A percentile compares a stretch with the other conserved stretches of the same genome.
phyloP scores from a whole-genome alignment of 495 filamentous ascomycete genomes.

The Pyrenula massariospora region DNA sequence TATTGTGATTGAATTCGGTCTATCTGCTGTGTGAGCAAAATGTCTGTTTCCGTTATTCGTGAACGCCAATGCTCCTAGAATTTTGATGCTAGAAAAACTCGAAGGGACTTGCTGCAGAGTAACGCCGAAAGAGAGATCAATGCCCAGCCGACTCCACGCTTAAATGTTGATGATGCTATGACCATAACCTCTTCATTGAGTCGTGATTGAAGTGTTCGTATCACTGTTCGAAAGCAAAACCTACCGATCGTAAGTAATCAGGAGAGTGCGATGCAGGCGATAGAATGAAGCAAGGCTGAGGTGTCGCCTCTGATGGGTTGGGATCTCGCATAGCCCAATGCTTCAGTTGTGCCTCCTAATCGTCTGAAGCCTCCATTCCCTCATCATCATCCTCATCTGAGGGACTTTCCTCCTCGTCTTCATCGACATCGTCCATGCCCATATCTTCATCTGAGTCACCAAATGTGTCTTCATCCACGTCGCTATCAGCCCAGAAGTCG shows the following conservation, averaged over 20 bases:
- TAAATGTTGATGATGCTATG: neutral
- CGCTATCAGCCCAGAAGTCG: slow-evolving; percentile 76
- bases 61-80: neutral
- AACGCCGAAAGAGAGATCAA: neutral
- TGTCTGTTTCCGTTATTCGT: too few relatives aligned
- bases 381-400: slow-evolving; percentile 5
- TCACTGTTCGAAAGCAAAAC: too few relatives aligned
- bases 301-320: too few relatives aligned
- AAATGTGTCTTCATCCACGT: slow-evolving; percentile 66
- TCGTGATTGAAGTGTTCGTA: neutral
- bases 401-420: slow-evolving; percentile 18
- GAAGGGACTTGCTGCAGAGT: neutral
- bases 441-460: slow-evolving; percentile 51
- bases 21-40: neutral
- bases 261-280: too few relatives aligned
- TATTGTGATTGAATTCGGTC: too few relatives aligned
- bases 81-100: neutral
- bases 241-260: too few relatives aligned
- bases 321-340: too few relatives aligned
- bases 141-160: neutral
- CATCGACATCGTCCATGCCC: slow-evolving; percentile 43
- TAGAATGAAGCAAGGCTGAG: too few relatives aligned
- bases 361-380: neutral
- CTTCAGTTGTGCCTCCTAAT: neutral
- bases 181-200: neutral